Evolutionary conservation across 805 yeast genomes (phyloP), one percentile per base, ranked within the genome.

Genomic region (Diddensiella transvaalensis): DNA sequence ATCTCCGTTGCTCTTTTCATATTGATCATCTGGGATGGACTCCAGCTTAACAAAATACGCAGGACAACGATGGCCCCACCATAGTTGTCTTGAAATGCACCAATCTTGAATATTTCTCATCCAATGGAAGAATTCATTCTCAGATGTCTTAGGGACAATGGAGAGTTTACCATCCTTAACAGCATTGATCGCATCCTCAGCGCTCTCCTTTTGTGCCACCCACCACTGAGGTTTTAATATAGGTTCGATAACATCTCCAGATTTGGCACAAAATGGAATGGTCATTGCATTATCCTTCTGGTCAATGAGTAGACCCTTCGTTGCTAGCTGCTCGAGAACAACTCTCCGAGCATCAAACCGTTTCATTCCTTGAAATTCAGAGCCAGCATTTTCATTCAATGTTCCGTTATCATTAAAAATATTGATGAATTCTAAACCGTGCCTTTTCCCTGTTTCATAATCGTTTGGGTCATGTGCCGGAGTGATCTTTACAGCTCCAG

Each of bases 41-140:
- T 87, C 95, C 49, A 91, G 73, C 47, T 77, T 74, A 52, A 89
- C 87, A 59, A 87, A 87, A 73, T 93, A 93, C 38, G 87, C 96
- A 22, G 99, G 99, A 71, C 96, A 87, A 73, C 98, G 82, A 74
- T 93, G 99, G 58, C 99, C 99, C 95, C 95, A 85, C 95, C 95
- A 87, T 47, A 80, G 66, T 69, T 80, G 85, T 72, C 99, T 86
- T 18, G 98, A 93, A 55, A 93, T 88, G 82, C 99, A 93, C 99
- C 99, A 93, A 72, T 93, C 99, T 74, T 93, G 97, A 58, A 90
- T 85, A 70, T 88, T 87, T 65, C 83, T 93, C 69, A 91, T 74
- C 99, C 99, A 93, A 67, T 82, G 87, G 82, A 84, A 85, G 70
- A 84, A 93, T 72, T 93, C 99, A 54, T 85, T 79, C 73, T 89